Percentiles rank a stretch among this genome's conserved stretches.
Conservation (phyloP, 495 filamentous ascomycete genomes). For the Thermochaetoides thermophila region DNA sequence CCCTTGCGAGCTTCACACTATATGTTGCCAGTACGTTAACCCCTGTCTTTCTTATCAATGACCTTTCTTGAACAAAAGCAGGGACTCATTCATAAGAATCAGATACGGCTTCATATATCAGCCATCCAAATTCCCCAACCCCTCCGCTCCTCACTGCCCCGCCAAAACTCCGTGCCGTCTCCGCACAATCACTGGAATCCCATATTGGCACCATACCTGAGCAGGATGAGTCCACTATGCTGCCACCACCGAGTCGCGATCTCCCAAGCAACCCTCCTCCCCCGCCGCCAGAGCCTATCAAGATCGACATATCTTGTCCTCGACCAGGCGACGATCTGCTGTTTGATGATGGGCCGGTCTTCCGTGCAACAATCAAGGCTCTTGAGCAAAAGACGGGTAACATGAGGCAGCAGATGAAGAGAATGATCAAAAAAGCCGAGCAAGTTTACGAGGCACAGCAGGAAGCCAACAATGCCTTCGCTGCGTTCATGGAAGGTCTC, state of each 20-base stretch:
- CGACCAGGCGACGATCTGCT: constrained; percentile 77
- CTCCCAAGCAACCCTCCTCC: constrained; percentile 20
- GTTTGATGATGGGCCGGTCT: constrained; percentile 86
- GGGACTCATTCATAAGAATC: neutral
- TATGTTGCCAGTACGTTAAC: constrained; percentile 66
- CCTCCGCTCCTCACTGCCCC: constrained; percentile 57
- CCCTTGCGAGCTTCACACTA: constrained; percentile 82
- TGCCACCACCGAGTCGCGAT: constrained; percentile 37
- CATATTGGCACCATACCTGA: constrained; percentile 49
- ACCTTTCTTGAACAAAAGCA: neutral
- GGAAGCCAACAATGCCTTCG: constrained; percentile 70
- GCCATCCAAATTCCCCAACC: constrained; percentile 40
- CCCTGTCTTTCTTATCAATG: neutral
- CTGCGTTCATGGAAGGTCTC: constrained; percentile 72
- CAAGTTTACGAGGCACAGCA: constrained; percentile 65
- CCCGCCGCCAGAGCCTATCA: constrained; percentile 43
- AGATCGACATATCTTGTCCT: constrained; percentile 76
- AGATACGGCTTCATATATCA: constrained; percentile 23
- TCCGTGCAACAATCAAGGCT: constrained; percentile 92
- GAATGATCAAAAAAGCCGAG: constrained; percentile 82
- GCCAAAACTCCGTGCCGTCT: constrained; percentile 64
- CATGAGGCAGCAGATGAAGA: constrained; percentile 87
- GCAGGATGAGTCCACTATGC: constrained; percentile 49
- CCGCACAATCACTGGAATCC: constrained; percentile 66
- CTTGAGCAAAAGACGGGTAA: constrained; percentile 94